Conservation (phyloP, 768 basidiomycete genomes). For the Termitomyces sp. region DNA sequence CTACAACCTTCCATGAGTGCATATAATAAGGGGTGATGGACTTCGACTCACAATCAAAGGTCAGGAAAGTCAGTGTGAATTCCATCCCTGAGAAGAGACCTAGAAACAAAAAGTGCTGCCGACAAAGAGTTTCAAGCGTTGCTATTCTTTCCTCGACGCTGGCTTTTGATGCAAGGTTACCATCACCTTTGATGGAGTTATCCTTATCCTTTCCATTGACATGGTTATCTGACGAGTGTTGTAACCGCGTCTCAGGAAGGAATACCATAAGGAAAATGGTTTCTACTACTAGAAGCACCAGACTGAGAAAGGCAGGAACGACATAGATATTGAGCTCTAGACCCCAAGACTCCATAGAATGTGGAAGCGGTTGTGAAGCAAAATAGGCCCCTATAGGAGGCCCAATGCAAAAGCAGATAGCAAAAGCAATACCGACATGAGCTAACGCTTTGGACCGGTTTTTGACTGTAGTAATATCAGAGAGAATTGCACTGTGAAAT, state of each 20-base stretch:
- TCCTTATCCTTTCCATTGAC: not conserved
- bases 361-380: constrained; percentile 75
- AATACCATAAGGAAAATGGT: constrained; percentile 68
- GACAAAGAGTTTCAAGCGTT: constrained; percentile 53
- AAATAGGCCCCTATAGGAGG: constrained; percentile 97
- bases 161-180: constrained; percentile 21
- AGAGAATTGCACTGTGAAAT: constrained; percentile 74
- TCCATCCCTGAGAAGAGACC: constrained; percentile 92
- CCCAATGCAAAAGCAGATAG: constrained; percentile 88
- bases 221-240: not conserved
- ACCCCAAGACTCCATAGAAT: constrained; percentile 47
- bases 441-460: constrained; percentile 84
- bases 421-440: constrained; percentile 93
- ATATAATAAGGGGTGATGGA: not conserved
- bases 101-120: constrained; percentile 80
- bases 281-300: constrained; percentile 72
- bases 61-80: constrained; percentile 94
- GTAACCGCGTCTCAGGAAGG: constrained; percentile 77
- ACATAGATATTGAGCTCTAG: constrained; percentile 84
- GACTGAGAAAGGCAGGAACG: constrained; percentile 78
- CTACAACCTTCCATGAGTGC: constrained; percentile 28
- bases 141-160: constrained; percentile 45
- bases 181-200: constrained; percentile 10
- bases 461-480: constrained; percentile 78
- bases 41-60: constrained; percentile 69